phyloP scores from a whole-genome alignment of 1,139 yeast species.

The Debaryomyces singareniensis region DNA sequence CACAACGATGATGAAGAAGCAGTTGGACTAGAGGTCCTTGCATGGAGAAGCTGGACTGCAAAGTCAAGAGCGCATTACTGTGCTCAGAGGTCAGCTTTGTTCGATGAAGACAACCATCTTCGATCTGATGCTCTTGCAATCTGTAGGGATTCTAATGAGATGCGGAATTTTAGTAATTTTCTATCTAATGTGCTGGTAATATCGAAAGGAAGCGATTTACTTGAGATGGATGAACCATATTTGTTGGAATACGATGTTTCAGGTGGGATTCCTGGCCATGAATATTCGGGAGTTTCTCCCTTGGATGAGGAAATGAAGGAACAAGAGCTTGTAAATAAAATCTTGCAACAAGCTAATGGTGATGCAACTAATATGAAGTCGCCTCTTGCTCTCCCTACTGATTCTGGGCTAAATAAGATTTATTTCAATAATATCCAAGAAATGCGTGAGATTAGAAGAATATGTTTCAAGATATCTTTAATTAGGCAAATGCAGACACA shows the following conservation, averaged over 20 bases:
- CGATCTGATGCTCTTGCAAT: constrained; percentile 67
- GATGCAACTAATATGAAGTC: constrained; percentile 22
- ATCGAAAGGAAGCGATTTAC: constrained; percentile 37
- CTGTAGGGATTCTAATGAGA: constrained; percentile 51
- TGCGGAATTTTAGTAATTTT: constrained; percentile 49
- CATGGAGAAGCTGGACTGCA: constrained; percentile 80
- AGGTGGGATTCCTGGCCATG: constrained; percentile 71
- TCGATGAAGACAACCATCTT: constrained; percentile 48
- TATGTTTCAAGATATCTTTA: constrained; percentile 83
- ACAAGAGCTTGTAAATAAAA: constrained; percentile 35
- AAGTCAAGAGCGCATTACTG: constrained; percentile 75
- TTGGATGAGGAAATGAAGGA: constrained; percentile 45
- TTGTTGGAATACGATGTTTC: constrained; percentile 78
- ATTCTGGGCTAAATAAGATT: constrained; percentile 55
- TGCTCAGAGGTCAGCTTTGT: constrained; percentile 59
- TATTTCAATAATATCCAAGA: constrained; percentile 62
- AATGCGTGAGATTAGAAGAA: constrained; percentile 82
- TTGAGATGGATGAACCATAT: constrained; percentile 61
- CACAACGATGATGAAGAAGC: constrained; percentile 49
- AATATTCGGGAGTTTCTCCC: constrained; percentile 45
- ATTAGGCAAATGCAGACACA: constrained; percentile 90
- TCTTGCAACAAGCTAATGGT: constrained; percentile 24
- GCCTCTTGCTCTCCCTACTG: constrained; percentile 27
- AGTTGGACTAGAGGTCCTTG: constrained; percentile 59
- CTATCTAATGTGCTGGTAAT: constrained; percentile 37